A percentile compares a stretch with the other conserved stretches of the same genome.
phyloP scores from a whole-genome alignment of 495 filamentous ascomycete species.

The Hyaloscypha finlandica region DNA sequence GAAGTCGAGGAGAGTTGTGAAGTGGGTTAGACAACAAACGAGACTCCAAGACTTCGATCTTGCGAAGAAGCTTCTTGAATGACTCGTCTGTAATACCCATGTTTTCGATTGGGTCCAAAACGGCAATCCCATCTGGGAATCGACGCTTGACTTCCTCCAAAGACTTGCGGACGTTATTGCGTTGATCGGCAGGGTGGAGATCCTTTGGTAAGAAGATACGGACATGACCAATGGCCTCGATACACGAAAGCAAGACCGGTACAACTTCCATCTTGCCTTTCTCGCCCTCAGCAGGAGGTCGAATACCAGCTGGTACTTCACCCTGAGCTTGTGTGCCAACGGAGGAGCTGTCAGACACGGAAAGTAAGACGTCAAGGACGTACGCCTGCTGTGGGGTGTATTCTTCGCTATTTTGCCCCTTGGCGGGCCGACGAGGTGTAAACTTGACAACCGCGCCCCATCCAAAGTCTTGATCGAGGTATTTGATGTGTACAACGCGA shows the following conservation, averaged over 20 bases:
- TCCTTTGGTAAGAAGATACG: slow-evolving; percentile 80
- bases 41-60: slow-evolving; percentile 97
- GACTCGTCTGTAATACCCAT: slow-evolving; percentile 90
- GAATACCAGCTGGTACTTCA: slow-evolving; percentile 64
- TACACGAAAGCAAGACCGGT: slow-evolving; percentile 79
- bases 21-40: slow-evolving; percentile 84
- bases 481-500: slow-evolving; percentile 79
- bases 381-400: slow-evolving; percentile 70
- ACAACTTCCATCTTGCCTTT: slow-evolving; percentile 78
- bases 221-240: slow-evolving; percentile 75
- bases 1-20: slow-evolving; percentile 81
- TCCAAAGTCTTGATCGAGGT: slow-evolving; percentile 79
- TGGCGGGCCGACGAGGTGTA: slow-evolving; percentile 59
- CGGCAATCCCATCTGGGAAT: slow-evolving; percentile 89
- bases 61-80: slow-evolving; percentile 90
- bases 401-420: slow-evolving; percentile 61
- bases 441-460: slow-evolving; percentile 87
- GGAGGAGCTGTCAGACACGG: slow-evolving; percentile 61
- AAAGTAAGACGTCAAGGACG: slow-evolving; percentile 78
- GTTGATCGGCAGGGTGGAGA: slow-evolving; percentile 58
- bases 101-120: slow-evolving; percentile 90
- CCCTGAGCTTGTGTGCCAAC: slow-evolving; percentile 58
- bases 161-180: slow-evolving; percentile 63
- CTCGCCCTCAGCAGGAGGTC: slow-evolving; percentile 65
- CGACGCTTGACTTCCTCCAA: slow-evolving; percentile 76